phyloP scores from a whole-genome alignment of 768 basidiomycete species.

The Tylopilus plumbeoviolaceoides region DNA sequence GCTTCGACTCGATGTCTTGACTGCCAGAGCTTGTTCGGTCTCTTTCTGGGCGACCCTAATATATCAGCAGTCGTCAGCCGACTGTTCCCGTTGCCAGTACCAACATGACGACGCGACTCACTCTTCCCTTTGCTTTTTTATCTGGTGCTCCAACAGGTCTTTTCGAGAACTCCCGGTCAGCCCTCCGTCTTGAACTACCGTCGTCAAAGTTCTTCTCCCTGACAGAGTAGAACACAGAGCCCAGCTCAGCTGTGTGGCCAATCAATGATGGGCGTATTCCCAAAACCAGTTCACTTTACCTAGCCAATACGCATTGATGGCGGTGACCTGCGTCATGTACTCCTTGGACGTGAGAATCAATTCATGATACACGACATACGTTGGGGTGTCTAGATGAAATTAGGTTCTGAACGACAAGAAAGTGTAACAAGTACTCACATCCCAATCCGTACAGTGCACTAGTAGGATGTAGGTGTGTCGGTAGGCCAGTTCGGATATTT shows the following conservation, averaged over 20 bases:
- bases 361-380: constrained; percentile 97
- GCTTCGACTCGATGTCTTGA: no score
- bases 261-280: constrained; percentile 1
- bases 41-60: constrained; percentile 58
- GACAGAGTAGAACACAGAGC: constrained; percentile 95
- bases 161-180: constrained; percentile 89
- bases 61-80: constrained; percentile 4
- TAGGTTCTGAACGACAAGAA: background rate
- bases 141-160: constrained; percentile 85
- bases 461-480: constrained; percentile 95
- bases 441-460: constrained; percentile 95
- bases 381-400: constrained; percentile 70
- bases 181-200: constrained; percentile 66
- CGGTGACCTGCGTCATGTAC: constrained; percentile 99
- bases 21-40: constrained; percentile 55
- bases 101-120: constrained; percentile 12
- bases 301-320: constrained; percentile 96
- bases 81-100: background rate
- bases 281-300: constrained; percentile 44
- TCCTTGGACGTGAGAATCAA: constrained; percentile 92
- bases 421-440: constrained; percentile 49
- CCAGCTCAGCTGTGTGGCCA: constrained; percentile 73
- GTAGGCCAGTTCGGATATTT: constrained; percentile 91
- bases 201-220: constrained; percentile 98
- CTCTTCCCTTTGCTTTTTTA: constrained; percentile 81